Evolutionary conservation across 2,329 filamentous ascomycete genomes (phyloP).

Genomic region (Fusarium coffeatum): DNA sequence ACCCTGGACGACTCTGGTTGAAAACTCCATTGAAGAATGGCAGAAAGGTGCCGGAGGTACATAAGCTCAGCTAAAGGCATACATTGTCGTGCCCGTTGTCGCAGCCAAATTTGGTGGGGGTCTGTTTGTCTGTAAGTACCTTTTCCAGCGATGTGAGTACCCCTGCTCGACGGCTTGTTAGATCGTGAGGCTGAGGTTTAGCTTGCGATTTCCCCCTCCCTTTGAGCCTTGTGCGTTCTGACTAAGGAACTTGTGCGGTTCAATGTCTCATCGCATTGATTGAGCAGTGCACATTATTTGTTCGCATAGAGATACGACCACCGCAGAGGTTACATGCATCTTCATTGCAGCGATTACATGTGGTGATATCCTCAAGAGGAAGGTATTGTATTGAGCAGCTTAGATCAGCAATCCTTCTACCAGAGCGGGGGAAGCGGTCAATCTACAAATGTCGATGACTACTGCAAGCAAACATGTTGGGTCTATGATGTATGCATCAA

Average conservation of each 20-base stretch:
- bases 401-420: slow-evolving; percentile 12
- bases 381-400: slow-evolving; percentile 13
- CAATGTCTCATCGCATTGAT: not conserved
- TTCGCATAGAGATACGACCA: not conserved
- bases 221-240: not conserved
- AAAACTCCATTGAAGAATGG: too few relatives aligned
- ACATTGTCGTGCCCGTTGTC: not conserved
- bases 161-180: not conserved
- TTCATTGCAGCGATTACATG: not conserved
- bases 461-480: slow-evolving; percentile 1
- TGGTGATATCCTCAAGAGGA: slow-evolving; percentile 8
- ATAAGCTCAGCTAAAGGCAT: not conserved
- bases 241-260: slow-evolving; percentile 8
- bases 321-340: slow-evolving; percentile 16
- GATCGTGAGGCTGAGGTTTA: slow-evolving; percentile 17
- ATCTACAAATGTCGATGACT: not conserved
- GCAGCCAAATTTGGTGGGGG: not conserved
- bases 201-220: slow-evolving; percentile 13
- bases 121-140: not conserved
- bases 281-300: not conserved
- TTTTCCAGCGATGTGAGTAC: not conserved
- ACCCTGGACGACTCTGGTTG: not conserved
- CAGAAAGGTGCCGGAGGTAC: not conserved
- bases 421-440: slow-evolving; percentile 17
- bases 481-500: slow-evolving; percentile 21